A percentile compares a stretch with the other conserved stretches of the same genome.
These are phyloP conservation scores for Pseudoscleropodium purum DNA, from an alignment of 225 moss, liverwort and hornwort genomes.

Conservation along the genomic window DNA sequence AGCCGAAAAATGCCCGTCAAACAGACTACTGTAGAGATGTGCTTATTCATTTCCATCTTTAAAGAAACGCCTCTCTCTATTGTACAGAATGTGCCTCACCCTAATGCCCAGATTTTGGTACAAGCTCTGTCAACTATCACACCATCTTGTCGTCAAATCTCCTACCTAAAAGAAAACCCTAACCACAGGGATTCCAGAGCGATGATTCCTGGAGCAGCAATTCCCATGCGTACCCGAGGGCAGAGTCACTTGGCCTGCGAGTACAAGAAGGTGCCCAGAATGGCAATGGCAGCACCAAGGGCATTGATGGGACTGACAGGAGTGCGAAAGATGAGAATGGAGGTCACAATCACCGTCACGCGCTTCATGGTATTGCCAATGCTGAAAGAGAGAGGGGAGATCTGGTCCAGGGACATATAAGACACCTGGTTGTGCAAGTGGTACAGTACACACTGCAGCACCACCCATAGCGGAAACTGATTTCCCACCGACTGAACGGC, in stretches of 20 bases:
- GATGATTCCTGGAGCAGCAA: not conserved
- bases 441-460: constrained; percentile 36
- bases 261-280: constrained; percentile 31
- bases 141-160: not conserved
- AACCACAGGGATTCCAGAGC: not conserved
- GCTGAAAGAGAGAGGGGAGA: constrained; percentile 56
- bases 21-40: not conserved
- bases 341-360: constrained; percentile 43
- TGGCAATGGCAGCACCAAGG: constrained; percentile 42
- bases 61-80: not conserved
- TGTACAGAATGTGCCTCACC: constrained; percentile 5
- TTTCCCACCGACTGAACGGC: constrained; percentile 51
- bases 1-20: not conserved
- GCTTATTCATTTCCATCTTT: not conserved
- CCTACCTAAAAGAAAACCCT: not conserved
- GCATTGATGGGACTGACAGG: constrained; percentile 44
- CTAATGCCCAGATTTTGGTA: not conserved
- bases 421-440: constrained; percentile 59
- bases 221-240: not conserved
- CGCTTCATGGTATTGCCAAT: constrained; percentile 62
- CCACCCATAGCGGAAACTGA: constrained; percentile 58
- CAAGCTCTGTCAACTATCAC: not conserved
- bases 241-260: constrained; percentile 26
- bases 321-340: constrained; percentile 44
- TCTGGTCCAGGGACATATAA: constrained; percentile 49